Base-by-base conservation (phyloP, 2,329 filamentous ascomycete species). In the Penicillium sp. region DNA sequence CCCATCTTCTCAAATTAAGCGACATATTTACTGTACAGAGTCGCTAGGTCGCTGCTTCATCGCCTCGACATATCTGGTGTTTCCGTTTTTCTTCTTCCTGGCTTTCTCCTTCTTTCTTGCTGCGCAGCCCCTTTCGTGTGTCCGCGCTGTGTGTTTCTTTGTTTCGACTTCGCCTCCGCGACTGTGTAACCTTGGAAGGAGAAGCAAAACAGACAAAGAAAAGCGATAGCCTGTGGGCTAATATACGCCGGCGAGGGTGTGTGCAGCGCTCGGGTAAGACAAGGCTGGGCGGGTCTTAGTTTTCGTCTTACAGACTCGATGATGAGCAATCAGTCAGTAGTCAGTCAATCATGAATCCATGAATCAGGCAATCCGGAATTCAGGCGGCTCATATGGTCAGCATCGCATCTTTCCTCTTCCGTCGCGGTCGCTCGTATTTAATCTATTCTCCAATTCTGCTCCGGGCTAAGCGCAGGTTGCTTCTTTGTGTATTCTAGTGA, bases 41-140 rank as follows among this genome's bases (percentile, higher is more conserved):
- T 23, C 30, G 45, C n/a, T 19, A 17, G 17, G 9, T 8, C 11
- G 29, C 19, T 41, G 50, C 29, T 41, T 56, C 54, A 56, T 56
- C 15, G n/a, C 44, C 35, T 30, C 54, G 15, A 19, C 31, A 31
- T 30, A 1, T 21, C 3, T 23, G 23, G 11, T n/a, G 54, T 41
- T 41, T 44, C 45, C n/a, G 21, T 38, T 21, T 11, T 5, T 5
- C 13, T 26, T 29, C 19, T 11, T 41, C 15, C 8, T 13, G 13
- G 13, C 11, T 15, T 41, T 41, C 15, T 21, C 35, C 13, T 35
- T 35, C 31, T 35, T 35, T 35, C 31, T 35, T 41, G 13, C 35
- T 15, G 11, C 35, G 35, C 23, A 29, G 50, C 50, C 50, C 50
- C 50, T 53, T 53, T 44, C 50, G 31, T n/a, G 11, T 45, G 52